These are phyloP conservation scores for Hanseniaspora valbyensis DNA, from an alignment of 805 yeast species.

Conservation along the genomic window DNA sequence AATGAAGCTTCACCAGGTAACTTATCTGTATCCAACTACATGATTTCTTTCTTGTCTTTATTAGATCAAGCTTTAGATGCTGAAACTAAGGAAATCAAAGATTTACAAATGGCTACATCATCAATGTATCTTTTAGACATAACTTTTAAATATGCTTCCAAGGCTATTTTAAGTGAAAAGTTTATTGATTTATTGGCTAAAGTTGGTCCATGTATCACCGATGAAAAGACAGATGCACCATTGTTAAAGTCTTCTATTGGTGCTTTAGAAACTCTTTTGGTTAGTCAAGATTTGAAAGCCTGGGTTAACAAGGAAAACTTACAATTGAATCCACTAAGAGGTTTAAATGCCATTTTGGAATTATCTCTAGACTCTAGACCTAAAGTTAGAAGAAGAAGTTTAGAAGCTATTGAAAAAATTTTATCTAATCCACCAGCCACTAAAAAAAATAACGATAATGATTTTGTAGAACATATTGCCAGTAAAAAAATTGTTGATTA, in stretches of 20 bases:
- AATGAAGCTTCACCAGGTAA: slow-evolving; percentile 41
- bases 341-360: slow-evolving; percentile 64
- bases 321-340: slow-evolving; percentile 61
- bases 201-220: slow-evolving; percentile 69
- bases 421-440: slow-evolving; percentile 60
- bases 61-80: slow-evolving; percentile 57
- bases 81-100: slow-evolving; percentile 42
- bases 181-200: slow-evolving; percentile 68
- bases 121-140: slow-evolving; percentile 74
- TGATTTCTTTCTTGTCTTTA: slow-evolving; percentile 70
- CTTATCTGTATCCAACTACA: slow-evolving; percentile 66
- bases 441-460: slow-evolving; percentile 38
- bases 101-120: slow-evolving; percentile 56
- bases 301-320: slow-evolving; percentile 53
- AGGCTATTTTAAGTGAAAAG: slow-evolving; percentile 55
- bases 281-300: slow-evolving; percentile 67
- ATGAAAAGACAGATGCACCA: slow-evolving; percentile 63
- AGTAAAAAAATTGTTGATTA: slow-evolving; percentile 58
- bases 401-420: slow-evolving; percentile 66
- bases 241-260: slow-evolving; percentile 75
- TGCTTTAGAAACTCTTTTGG: slow-evolving; percentile 63
- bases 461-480: slow-evolving; percentile 56
- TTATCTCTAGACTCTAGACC: slow-evolving; percentile 82
- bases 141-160: slow-evolving; percentile 63
- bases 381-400: slow-evolving; percentile 89